phyloP scores from a whole-genome alignment of 352 stramenopile genomes.

The Elongisporangium senticosum region DNA sequence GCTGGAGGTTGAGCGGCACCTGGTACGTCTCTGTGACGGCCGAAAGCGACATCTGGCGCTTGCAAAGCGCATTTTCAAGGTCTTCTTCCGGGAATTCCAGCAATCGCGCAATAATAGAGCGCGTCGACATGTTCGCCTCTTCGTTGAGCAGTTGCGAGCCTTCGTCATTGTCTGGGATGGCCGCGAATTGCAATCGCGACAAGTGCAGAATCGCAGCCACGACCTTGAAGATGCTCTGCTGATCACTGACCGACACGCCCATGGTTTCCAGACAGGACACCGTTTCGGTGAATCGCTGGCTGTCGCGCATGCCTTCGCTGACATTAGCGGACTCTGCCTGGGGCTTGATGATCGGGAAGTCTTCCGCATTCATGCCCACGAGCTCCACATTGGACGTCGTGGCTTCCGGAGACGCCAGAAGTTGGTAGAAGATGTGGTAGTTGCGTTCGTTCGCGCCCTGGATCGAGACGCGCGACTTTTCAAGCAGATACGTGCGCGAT shows the following conservation, averaged over 20 bases:
- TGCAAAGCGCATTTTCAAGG: slow-evolving; percentile 63
- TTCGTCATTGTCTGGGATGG: slow-evolving; percentile 39
- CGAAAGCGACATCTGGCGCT: slow-evolving; percentile 74
- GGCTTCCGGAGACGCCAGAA: slow-evolving; percentile 57
- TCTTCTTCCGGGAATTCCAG: slow-evolving; percentile 62
- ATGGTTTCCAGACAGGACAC: slow-evolving; percentile 76
- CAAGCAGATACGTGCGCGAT: slow-evolving; percentile 88
- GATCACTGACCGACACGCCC: slow-evolving; percentile 56
- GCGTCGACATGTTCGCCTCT: slow-evolving; percentile 39
- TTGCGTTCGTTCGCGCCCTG: slow-evolving; percentile 90
- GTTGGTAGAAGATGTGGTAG: slow-evolving; percentile 97
- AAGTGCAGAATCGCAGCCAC: slow-evolving; percentile 81
- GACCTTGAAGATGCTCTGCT: slow-evolving; percentile 74
- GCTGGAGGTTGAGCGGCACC: slow-evolving; percentile 78
- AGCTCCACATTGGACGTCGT: slow-evolving; percentile 60
- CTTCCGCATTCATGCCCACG: slow-evolving; percentile 54
- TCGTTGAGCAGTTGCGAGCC: too few relatives aligned
- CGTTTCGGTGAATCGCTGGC: slow-evolving; percentile 65
- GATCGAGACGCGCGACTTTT: slow-evolving; percentile 93
- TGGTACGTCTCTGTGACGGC: slow-evolving; percentile 78
- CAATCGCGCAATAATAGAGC: slow-evolving; percentile 50
- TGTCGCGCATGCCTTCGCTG: slow-evolving; percentile 62
- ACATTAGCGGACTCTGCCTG: slow-evolving; percentile 33
- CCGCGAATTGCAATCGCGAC: slow-evolving; percentile 64
- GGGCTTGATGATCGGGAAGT: slow-evolving; percentile 81